A percentile compares a stretch with the other conserved stretches of the same genome.
Evolutionary conservation across 495 filamentous ascomycete genomes (phyloP).

Genomic region (Penicillium waksmanii): DNA sequence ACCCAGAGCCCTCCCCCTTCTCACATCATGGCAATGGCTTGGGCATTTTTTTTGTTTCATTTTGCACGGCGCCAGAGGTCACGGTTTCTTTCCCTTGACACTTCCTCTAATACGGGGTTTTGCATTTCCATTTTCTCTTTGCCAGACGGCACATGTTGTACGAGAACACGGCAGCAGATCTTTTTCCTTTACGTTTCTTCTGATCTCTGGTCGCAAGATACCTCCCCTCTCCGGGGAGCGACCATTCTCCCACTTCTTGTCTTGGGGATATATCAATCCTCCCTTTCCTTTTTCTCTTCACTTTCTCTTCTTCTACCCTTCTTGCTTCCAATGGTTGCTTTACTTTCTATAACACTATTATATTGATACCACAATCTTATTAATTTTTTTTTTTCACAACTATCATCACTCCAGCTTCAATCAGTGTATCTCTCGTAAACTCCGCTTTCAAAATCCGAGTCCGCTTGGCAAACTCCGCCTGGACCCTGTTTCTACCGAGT

Average conservation of each 20-base stretch:
- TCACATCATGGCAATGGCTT: constrained; percentile 24
- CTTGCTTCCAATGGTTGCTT: background rate
- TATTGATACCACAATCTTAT: constrained; percentile 21
- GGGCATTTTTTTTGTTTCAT: constrained; percentile 19
- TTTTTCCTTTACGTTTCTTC: constrained; percentile 14
- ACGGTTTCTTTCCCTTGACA: constrained; percentile 17
- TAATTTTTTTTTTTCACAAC: background rate
- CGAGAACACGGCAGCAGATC: constrained; percentile 28
- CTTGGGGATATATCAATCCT: background rate
- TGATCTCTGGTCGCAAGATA: background rate
- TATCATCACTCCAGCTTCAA: background rate
- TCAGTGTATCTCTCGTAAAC: background rate
- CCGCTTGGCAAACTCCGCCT: background rate
- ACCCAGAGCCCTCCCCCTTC: background rate
- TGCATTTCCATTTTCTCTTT: constrained; percentile 4
- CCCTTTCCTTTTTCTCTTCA: constrained; percentile 7
- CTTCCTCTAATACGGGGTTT: constrained; percentile 18
- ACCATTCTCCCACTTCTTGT: constrained; percentile 2
- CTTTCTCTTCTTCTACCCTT: constrained; percentile 3
- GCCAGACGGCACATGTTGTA: constrained; percentile 26
- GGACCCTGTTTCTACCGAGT: background rate
- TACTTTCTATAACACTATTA: constrained; percentile 7
- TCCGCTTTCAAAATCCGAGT: constrained; percentile 1
- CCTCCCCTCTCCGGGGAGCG: constrained; percentile 15
- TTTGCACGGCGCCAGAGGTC: constrained; percentile 29